phyloP scores from a whole-genome alignment of 306 rosid species.

The Acmispon strigosus region DNA sequence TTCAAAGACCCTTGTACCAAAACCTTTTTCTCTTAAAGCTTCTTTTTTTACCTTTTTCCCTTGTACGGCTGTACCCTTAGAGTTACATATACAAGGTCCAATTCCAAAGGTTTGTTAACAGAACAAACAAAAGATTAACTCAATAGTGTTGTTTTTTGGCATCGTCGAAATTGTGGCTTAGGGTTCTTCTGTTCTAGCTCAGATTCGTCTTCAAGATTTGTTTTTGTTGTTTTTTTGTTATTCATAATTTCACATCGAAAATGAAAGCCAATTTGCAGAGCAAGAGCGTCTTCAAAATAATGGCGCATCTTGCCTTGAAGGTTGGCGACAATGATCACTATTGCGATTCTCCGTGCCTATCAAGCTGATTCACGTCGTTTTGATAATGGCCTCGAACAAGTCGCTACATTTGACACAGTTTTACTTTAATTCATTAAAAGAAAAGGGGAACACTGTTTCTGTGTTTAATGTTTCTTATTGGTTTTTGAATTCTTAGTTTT shows the following conservation, averaged over 20 bases:
- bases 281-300: conserved; percentile 49
- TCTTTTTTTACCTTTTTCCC: too few relatives aligned
- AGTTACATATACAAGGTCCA: too few relatives aligned
- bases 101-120: too few relatives aligned
- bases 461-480: too few relatives aligned
- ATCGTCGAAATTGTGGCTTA: too few relatives aligned
- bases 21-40: neutral
- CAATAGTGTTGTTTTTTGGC: too few relatives aligned
- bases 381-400: conserved; percentile 95
- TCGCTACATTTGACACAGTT: conserved; percentile 45
- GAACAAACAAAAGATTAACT: too few relatives aligned
- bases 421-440: too few relatives aligned
- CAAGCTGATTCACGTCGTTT: conserved; percentile 34
- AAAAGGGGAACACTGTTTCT: too few relatives aligned
- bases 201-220: neutral
- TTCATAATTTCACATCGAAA: neutral
- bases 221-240: neutral
- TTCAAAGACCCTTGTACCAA: neutral
- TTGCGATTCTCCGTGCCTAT: conserved; percentile 98
- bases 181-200: too few relatives aligned
- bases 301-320: conserved; percentile 92
- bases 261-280: conserved; percentile 92
- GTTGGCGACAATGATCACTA: conserved; percentile 55
- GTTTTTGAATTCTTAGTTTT: too few relatives aligned
- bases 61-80: too few relatives aligned